Evolutionary conservation across 2,329 filamentous ascomycete species (phyloP), one percentile per base, ranked within the genome.

Genomic region (Pyrenophora teres): DNA sequence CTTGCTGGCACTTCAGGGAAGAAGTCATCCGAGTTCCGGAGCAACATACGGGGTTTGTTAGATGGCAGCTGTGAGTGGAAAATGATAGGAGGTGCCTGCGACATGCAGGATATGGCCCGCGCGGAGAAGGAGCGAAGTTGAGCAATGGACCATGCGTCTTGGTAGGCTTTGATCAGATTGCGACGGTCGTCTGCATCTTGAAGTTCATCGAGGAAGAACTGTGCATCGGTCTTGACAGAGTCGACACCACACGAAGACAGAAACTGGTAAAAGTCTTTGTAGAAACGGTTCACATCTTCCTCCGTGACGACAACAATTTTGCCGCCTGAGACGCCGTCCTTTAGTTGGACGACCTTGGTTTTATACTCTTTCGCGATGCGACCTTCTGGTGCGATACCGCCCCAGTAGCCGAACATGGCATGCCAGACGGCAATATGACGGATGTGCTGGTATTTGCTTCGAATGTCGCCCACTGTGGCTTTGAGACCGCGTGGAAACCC

Each of bases 361-460:
- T 90, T 89, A 76, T 97, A 99, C 0, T 81, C 82, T 58, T 86
- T 79, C 0, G 89, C 89, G 41, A 99, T 84, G 40, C 86, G 81
- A 0, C 92, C 89, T 4, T 83, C 75, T 0, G 89, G 86, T 0
- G 90, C 84, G 9, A 99, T 86, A 0, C 92, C 92, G 40, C 91
- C 93, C 94, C 94, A 67, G 37, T 73, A 74, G 6, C 67, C 69
- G 46, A 68, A 69, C 21, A 97, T 80, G 0, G 93, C 90, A 76
- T 99, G 94, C 94, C 94, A 99, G 0, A 97, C 93, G 9, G 90
- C 90, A 43, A 97, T 83, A 63, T 96, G 88, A 53, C 88, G 83
- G 52, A 97, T 87, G 52, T 86, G 84, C 0, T 86, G 86, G 64
- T 92, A 84, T 13, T 80, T 81, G 15, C 81, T 75, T 18, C 90